Percentiles rank a stretch among this genome's conserved stretches.
Evolutionary conservation across 176 grass and related monocot genomes (phyloP).

Genomic region (Carex cristatella): DNA sequence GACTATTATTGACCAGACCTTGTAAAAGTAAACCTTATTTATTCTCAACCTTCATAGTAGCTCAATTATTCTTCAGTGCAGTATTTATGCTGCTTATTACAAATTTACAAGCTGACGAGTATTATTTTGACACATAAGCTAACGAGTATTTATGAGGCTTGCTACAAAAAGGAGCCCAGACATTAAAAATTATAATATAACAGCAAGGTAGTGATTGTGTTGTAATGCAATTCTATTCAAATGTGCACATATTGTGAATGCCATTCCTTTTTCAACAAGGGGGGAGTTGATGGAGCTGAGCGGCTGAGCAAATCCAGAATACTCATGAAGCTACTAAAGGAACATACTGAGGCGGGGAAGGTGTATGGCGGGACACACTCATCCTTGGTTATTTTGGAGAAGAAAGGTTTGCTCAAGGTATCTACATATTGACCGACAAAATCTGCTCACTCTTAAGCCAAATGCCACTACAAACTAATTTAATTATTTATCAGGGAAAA

Average conservation of each 20-base stretch:
- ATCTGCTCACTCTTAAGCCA: not conserved
- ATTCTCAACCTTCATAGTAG: not conserved
- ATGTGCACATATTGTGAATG: not conserved
- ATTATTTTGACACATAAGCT: too few species aligned
- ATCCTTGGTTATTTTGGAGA: conserved; percentile 54
- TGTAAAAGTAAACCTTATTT: not conserved
- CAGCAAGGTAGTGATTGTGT: not conserved
- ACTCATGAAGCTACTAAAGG: conserved; percentile 64
- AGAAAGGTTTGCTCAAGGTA: conserved; percentile 85
- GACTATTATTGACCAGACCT: not conserved
- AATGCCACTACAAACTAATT: not conserved
- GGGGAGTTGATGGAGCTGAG: conserved; percentile 54
- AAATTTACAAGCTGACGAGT: too few species aligned
- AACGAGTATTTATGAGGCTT: not conserved
- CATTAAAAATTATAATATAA: not conserved
- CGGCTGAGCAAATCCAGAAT: conserved; percentile 53
- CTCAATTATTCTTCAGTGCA: not conserved
- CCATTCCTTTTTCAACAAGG: conserved; percentile 21
- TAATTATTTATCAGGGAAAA: conserved; percentile 42
- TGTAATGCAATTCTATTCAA: not conserved
- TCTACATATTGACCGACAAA: not conserved
- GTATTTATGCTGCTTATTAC: too few species aligned
- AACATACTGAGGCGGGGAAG: conserved; percentile 54
- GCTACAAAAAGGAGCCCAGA: not conserved
- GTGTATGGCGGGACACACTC: conserved; percentile 74